Percentiles rank a stretch among this genome's conserved stretches.
Conservation (phyloP, 1,284 basidiomycete genomes). For the Ustilago tritici region DNA sequence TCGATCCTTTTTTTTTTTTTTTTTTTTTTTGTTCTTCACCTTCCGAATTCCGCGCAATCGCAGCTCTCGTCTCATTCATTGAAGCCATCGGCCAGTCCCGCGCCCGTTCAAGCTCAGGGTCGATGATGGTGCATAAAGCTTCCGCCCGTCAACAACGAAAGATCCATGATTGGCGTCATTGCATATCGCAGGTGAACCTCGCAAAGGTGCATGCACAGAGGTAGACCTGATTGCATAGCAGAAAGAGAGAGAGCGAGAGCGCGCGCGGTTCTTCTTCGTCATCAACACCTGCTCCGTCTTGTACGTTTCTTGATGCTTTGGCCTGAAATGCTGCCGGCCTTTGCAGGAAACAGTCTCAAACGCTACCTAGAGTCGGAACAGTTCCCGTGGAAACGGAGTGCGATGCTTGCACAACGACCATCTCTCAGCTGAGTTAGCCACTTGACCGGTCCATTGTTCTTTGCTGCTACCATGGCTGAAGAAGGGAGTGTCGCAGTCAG, state of each 20-base stretch:
- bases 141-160: background rate
- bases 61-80: no score
- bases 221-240: constrained; percentile 3
- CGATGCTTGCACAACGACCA: background rate
- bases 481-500: background rate
- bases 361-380: background rate
- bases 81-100: background rate
- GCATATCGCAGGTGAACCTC: no score
- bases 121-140: background rate
- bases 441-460: constrained; percentile 2
- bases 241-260: no score
- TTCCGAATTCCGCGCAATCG: background rate
- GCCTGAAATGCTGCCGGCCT: no score
- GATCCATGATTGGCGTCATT: background rate
- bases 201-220: background rate
- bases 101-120: background rate
- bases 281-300: background rate
- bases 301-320: background rate
- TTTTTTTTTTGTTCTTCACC: background rate
- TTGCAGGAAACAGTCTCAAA: background rate
- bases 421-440: background rate
- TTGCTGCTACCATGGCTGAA: background rate
- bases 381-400: constrained; percentile 2
- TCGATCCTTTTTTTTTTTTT: background rate
- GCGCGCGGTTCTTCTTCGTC: no score